Evolutionary conservation across 495 filamentous ascomycete genomes (phyloP).

Genomic region (Penicillium silybi): DNA sequence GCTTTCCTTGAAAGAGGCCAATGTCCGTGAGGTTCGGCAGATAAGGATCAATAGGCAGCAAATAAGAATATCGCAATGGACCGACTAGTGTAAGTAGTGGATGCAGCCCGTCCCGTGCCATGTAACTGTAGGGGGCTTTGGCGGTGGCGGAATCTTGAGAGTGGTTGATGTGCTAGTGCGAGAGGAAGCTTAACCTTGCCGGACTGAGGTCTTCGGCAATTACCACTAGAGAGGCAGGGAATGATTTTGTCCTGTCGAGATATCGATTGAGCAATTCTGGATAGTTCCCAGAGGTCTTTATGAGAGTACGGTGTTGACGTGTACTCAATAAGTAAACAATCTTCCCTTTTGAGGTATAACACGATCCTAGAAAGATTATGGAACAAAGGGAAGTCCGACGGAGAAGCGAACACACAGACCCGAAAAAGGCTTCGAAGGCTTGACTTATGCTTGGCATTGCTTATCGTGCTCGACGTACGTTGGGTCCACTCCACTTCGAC

Average conservation of each 20-base stretch:
- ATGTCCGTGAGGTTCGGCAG: constrained; percentile 7
- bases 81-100: neutral
- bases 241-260: neutral
- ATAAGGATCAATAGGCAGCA: constrained; percentile 2
- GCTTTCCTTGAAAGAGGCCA: constrained; percentile 1
- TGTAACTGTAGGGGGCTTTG: constrained; percentile 4
- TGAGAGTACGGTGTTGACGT: neutral
- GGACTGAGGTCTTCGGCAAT: neutral
- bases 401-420: constrained; percentile 8
- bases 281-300: too few species aligned
- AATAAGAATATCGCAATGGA: neutral
- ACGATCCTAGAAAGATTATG: neutral
- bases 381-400: constrained; percentile 4
- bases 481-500: neutral
- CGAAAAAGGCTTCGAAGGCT: constrained; percentile 1
- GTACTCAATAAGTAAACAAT: too few species aligned
- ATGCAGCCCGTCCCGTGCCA: constrained; percentile 2
- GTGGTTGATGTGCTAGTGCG: neutral
- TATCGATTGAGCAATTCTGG: neutral
- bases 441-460: constrained; percentile 2
- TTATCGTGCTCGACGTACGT: neutral
- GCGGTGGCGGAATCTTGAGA: neutral
- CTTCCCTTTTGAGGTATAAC: too few species aligned
- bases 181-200: constrained; percentile 5
- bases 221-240: neutral